Evolutionary conservation across 352 stramenopile species (phyloP), one percentile per base, ranked within the genome.

Genomic region (Nothophytophthora sp.): DNA sequence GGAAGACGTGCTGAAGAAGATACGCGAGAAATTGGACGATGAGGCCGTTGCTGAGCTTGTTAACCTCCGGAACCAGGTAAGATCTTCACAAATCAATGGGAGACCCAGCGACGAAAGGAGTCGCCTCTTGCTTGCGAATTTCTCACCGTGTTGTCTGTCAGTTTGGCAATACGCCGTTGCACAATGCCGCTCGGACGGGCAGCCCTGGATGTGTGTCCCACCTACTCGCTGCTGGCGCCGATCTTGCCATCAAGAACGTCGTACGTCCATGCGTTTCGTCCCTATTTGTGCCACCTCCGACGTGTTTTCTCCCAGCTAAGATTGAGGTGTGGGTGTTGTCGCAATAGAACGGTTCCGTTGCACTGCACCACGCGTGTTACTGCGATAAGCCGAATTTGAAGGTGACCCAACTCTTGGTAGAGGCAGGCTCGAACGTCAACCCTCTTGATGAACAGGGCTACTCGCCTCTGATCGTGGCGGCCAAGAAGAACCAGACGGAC

Each of bases 361-460:
- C 80, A 8, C 60, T 92, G 13, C 82, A 92, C 44, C 82, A 92
- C 44, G 79, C 79, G 28, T 92, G 82, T 53, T 92, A 92, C 60
- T 86, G 82, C 59, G 76, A 84, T 19, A 56, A 48, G 2, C 59
- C 73, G 16, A 91, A 89, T 32, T 13, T 69, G 37, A 38, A 72
- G 16, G 76, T 90, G 29, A 62, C 79, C 18, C 65, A 73, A 50
- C 53, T 87, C 1, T 67, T 92, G 4, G 51, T 92, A 1, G 57
- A 69, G 15, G 80, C 79, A 32, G 77, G 77, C 9, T 74, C 67
- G 19, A 67, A 92, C 43, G 68, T 90, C 22, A 86, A 92, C 35
- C 66, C 65, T 18, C 51, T 60, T 5, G 79, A 92, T 41, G 76
- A 76, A 34, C 77, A 90, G 27, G 61, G 70, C 24, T 77, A 72